Conservation (phyloP, 2,329 filamentous ascomycete genomes). For the Didymella pinodella region DNA sequence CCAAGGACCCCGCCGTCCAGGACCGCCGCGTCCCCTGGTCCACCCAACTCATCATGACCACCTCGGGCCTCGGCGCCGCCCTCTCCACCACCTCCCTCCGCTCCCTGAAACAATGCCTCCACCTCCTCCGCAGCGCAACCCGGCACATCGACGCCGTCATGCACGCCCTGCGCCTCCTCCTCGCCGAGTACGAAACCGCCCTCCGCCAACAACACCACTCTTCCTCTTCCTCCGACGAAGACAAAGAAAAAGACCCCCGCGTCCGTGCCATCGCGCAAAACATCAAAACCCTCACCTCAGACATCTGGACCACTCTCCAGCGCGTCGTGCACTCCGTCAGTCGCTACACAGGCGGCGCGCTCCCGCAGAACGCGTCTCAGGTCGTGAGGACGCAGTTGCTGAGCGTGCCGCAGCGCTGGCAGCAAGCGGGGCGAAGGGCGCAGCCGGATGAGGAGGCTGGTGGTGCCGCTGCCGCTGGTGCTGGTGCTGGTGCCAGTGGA, state of each 20-base stretch:
- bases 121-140: conserved; percentile 82
- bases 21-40: conserved; percentile 69
- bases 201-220: conserved; percentile 40
- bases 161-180: conserved; percentile 72
- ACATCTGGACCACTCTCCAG: conserved; percentile 67
- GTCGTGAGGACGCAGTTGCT: conserved; percentile 86
- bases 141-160: conserved; percentile 80
- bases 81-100: conserved; percentile 88
- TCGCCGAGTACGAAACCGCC: conserved; percentile 79
- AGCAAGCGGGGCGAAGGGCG: conserved; percentile 67
- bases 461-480: background rate
- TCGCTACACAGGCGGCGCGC: conserved; percentile 86
- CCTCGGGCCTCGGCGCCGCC: conserved; percentile 87
- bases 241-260: conserved; percentile 45
- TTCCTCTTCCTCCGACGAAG: conserved; percentile 21
- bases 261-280: conserved; percentile 75
- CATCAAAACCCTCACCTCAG: conserved; percentile 67
- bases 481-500: no score
- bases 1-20: conserved; percentile 41
- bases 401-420: conserved; percentile 83
- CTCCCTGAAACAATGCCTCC: conserved; percentile 84
- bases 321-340: conserved; percentile 85
- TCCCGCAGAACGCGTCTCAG: conserved; percentile 85
- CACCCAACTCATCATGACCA: conserved; percentile 85
- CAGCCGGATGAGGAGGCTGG: conserved; percentile 24